These are phyloP conservation scores for Metarhizium robertsii DNA, from an alignment of 2,329 filamentous ascomycete genomes.

Conservation along the genomic window DNA sequence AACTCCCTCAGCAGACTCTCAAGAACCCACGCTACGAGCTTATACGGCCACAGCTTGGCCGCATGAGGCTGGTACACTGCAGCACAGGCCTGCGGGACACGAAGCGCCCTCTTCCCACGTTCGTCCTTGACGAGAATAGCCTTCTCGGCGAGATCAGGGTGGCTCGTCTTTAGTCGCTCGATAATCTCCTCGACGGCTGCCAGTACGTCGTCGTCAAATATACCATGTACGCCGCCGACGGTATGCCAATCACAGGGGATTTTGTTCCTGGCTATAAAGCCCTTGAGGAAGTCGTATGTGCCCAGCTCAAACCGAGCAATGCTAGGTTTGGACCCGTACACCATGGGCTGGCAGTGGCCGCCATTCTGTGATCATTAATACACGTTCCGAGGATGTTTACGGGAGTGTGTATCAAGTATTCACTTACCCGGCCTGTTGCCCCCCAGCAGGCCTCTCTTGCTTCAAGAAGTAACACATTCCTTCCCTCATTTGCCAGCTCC, in stretches of 20 bases:
- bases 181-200: conserved; percentile 41
- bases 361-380: conserved; percentile 40
- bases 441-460: conserved; percentile 74
- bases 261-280: conserved; percentile 43
- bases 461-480: conserved; percentile 62
- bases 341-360: conserved; percentile 65
- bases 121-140: conserved; percentile 30
- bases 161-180: conserved; percentile 31
- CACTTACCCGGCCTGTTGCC: conserved; percentile 66
- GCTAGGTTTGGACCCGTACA: conserved; percentile 51
- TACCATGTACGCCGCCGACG: conserved; percentile 54
- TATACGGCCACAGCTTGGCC: conserved; percentile 73
- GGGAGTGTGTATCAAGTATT: background rate
- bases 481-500: conserved; percentile 43
- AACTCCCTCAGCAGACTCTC: conserved; percentile 40
- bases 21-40: conserved; percentile 65
- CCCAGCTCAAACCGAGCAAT: conserved; percentile 64
- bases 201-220: conserved; percentile 48
- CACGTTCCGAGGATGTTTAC: background rate
- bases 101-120: conserved; percentile 37
- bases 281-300: conserved; percentile 53
- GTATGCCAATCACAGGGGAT: conserved; percentile 63
- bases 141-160: conserved; percentile 48
- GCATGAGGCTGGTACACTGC: conserved; percentile 57
- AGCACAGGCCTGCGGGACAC: conserved; percentile 48